Conservation (phyloP, 805 yeast genomes). For the Starmerella scarabaei region DNA sequence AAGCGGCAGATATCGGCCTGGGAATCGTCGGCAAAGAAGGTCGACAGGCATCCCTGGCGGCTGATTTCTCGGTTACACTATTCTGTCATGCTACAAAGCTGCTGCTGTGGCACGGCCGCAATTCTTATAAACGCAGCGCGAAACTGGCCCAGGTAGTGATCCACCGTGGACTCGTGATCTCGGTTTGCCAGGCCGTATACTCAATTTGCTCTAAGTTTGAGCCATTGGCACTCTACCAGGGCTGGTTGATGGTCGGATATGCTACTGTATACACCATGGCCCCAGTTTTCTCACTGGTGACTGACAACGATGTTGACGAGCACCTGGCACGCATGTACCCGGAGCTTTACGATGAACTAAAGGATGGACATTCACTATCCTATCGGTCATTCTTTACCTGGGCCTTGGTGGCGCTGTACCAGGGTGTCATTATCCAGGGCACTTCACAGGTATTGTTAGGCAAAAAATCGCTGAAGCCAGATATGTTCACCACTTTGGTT, state of each 20-base stretch:
- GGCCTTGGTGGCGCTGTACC: constrained; percentile 81
- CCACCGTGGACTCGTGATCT: constrained; percentile 87
- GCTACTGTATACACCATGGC: constrained; percentile 97
- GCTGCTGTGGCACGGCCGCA: constrained; percentile 94
- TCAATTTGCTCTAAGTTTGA: constrained; percentile 78
- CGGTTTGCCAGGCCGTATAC: constrained; percentile 89
- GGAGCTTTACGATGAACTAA: constrained; percentile 83
- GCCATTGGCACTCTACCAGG: constrained; percentile 88
- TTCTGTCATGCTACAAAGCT: constrained; percentile 79
- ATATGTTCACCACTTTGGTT: constrained; percentile 61
- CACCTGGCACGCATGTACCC: constrained; percentile 82
- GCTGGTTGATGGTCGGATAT: constrained; percentile 97
- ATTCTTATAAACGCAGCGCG: constrained; percentile 90
- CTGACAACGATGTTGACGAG: constrained; percentile 85
- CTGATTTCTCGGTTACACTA: constrained; percentile 88
- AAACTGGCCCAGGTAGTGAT: constrained; percentile 91
- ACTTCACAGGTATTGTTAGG: constrained; percentile 68
- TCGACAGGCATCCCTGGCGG: constrained; percentile 90
- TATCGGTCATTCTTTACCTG: constrained; percentile 81
- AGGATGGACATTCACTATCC: constrained; percentile 75
- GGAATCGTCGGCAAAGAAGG: constrained; percentile 99
- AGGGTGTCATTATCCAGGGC: constrained; percentile 76
- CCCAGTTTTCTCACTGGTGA: constrained; percentile 86
- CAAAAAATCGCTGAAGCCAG: constrained; percentile 28
- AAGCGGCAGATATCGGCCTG: constrained; percentile 96